A percentile compares a stretch with the other conserved stretches of the same genome.
phyloP scores from a whole-genome alignment of 1,139 yeast species.

The Taphrina populina region DNA sequence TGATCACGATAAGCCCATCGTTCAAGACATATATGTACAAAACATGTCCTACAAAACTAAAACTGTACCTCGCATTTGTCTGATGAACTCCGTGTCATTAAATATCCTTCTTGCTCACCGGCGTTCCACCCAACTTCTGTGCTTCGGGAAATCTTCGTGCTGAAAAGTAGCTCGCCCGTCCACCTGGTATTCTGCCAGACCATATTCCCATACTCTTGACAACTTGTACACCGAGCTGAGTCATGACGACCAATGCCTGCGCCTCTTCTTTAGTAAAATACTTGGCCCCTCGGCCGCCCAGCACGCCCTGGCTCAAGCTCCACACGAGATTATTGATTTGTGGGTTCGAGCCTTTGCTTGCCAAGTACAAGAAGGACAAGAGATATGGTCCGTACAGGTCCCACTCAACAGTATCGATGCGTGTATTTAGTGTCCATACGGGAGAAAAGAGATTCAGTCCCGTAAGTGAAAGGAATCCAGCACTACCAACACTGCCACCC shows the following conservation, averaged over 20 bases:
- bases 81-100: no score
- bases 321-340: slow-evolving; percentile 18
- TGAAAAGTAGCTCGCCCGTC: neutral
- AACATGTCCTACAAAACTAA: no score
- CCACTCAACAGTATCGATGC: slow-evolving; percentile 23
- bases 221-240: slow-evolving; percentile 3
- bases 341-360: slow-evolving; percentile 11
- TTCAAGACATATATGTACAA: no score
- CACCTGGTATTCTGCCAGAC: slow-evolving; percentile 23
- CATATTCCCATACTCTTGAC: slow-evolving; percentile 18
- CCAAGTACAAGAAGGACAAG: slow-evolving; percentile 22
- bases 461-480: slow-evolving; percentile 22
- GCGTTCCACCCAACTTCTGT: slow-evolving; percentile 1
- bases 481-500: slow-evolving; percentile 27
- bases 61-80: no score
- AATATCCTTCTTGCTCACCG: slow-evolving; percentile 20
- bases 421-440: slow-evolving; percentile 4
- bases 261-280: slow-evolving; percentile 28
- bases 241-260: slow-evolving; percentile 10
- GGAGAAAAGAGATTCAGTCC: slow-evolving; percentile 23
- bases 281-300: slow-evolving; percentile 6
- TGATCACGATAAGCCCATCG: no score
- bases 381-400: slow-evolving; percentile 25
- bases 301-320: slow-evolving; percentile 17
- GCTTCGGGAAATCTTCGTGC: neutral